Evolutionary conservation across 2,329 filamentous ascomycete genomes (phyloP).

Genomic region (Neopestalotiopsis rosae): DNA sequence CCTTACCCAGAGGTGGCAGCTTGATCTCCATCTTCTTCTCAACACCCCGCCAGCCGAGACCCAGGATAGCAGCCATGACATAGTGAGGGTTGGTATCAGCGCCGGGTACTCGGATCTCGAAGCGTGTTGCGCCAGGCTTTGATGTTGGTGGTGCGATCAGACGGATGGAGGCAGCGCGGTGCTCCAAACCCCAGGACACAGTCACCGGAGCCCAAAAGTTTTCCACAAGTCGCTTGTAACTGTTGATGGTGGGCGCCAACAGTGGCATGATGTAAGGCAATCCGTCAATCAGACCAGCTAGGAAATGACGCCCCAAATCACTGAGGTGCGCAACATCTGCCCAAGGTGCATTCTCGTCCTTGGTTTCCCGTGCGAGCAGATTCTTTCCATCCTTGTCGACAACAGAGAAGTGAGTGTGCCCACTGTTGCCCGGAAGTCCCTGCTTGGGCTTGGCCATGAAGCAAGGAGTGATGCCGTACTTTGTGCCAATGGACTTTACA

Average conservation of each 20-base stretch:
- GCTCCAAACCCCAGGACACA: slow-evolving; percentile 95
- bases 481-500: slow-evolving; percentile 85
- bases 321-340: slow-evolving; percentile 81
- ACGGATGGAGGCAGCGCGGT: slow-evolving; percentile 89
- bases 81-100: slow-evolving; percentile 91
- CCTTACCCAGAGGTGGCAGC: slow-evolving; percentile 82
- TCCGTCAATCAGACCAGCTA: slow-evolving; percentile 87
- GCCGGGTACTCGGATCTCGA: slow-evolving; percentile 93
- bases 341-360: slow-evolving; percentile 75
- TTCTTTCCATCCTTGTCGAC: slow-evolving; percentile 83
- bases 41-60: slow-evolving; percentile 87
- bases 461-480: slow-evolving; percentile 91
- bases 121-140: slow-evolving; percentile 83
- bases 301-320: slow-evolving; percentile 88
- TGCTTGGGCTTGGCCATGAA: slow-evolving; percentile 98
- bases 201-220: slow-evolving; percentile 99
- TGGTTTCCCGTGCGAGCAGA: slow-evolving; percentile 74
- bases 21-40: slow-evolving; percentile 89
- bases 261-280: slow-evolving; percentile 96
- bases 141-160: slow-evolving; percentile 88
- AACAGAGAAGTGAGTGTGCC: slow-evolving; percentile 93
- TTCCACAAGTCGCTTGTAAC: slow-evolving; percentile 96
- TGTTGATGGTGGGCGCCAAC: slow-evolving; percentile 93
- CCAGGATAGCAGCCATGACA: slow-evolving; percentile 85
- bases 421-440: slow-evolving; percentile 90